Conservation (phyloP, 352 stramenopile genomes). For the Phytopythium kandeliae region DNA sequence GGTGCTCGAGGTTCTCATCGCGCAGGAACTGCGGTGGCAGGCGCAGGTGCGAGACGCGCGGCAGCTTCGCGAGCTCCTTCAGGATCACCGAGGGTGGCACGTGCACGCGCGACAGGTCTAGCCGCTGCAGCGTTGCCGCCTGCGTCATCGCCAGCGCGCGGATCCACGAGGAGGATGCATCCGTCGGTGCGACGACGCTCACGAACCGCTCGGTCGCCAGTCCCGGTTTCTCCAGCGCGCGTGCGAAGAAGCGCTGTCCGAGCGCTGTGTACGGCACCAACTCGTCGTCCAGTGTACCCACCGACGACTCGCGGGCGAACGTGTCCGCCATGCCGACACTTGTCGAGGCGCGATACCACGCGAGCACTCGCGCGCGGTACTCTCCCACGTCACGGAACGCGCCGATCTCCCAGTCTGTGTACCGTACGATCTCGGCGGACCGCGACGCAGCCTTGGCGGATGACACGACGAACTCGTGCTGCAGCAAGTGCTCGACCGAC, state of each 20-base stretch:
- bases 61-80: conserved; percentile 41
- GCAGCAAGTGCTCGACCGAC: conserved; percentile 36
- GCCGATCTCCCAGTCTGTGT: conserved; percentile 2
- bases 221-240: conserved; percentile 38
- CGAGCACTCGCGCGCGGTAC: conserved; percentile 34
- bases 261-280: conserved; percentile 41
- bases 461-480: conserved; percentile 23
- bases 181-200: conserved; percentile 47
- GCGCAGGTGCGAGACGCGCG: conserved; percentile 53
- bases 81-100: conserved; percentile 63
- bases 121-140: conserved; percentile 42
- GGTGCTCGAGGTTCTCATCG: conserved; percentile 70
- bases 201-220: conserved; percentile 51
- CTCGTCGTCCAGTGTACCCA: conserved; percentile 6
- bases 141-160: conserved; percentile 44
- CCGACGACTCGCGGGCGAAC: not conserved
- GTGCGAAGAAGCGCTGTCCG: conserved; percentile 35
- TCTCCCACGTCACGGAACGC: conserved; percentile 23
- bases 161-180: conserved; percentile 60
- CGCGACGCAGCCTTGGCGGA: not conserved
- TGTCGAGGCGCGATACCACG: conserved; percentile 23
- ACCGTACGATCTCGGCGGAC: conserved; percentile 1
- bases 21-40: conserved; percentile 57
- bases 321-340: not conserved
- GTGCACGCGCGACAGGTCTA: conserved; percentile 52